Evolutionary conservation across 2,329 filamentous ascomycete species (phyloP).

Genomic region (Diplodia sapinea): DNA sequence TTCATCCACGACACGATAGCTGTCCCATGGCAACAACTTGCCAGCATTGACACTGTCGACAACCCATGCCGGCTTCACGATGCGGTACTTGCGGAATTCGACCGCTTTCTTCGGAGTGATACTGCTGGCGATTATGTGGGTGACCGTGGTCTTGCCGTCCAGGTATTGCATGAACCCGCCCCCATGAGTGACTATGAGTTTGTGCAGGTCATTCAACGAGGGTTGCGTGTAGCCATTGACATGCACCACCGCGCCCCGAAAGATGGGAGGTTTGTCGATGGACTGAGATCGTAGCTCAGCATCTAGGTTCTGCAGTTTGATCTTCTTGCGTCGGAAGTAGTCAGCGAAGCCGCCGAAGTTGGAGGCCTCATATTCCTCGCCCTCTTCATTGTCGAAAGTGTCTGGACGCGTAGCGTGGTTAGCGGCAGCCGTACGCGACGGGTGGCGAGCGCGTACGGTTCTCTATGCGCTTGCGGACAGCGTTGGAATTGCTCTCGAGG

Average conservation of each 20-base stretch:
- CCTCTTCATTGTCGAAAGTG: conserved; percentile 78
- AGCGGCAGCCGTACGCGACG: neutral
- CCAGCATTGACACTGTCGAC: conserved; percentile 86
- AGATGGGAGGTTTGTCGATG: conserved; percentile 77
- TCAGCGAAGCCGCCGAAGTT: conserved; percentile 88
- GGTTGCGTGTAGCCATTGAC: conserved; percentile 97
- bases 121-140: conserved; percentile 91
- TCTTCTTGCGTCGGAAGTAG: conserved; percentile 94
- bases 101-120: conserved; percentile 91
- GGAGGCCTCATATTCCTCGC: conserved; percentile 89
- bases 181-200: conserved; percentile 87
- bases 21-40: conserved; percentile 81
- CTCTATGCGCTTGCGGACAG: conserved; percentile 68
- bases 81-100: conserved; percentile 84
- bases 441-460: conserved; percentile 51
- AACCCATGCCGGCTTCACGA: conserved; percentile 95
- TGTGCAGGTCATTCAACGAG: conserved; percentile 85
- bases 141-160: conserved; percentile 91
- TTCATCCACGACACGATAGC: conserved; percentile 84
- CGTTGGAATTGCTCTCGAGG: conserved; percentile 63
- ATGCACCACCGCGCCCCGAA: conserved; percentile 87
- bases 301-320: conserved; percentile 96
- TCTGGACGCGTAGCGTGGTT: conserved; percentile 50
- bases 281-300: conserved; percentile 74
- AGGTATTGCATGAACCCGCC: conserved; percentile 94